Conservation (phyloP, 768 basidiomycete genomes). For the Collybiopsis confluens region DNA sequence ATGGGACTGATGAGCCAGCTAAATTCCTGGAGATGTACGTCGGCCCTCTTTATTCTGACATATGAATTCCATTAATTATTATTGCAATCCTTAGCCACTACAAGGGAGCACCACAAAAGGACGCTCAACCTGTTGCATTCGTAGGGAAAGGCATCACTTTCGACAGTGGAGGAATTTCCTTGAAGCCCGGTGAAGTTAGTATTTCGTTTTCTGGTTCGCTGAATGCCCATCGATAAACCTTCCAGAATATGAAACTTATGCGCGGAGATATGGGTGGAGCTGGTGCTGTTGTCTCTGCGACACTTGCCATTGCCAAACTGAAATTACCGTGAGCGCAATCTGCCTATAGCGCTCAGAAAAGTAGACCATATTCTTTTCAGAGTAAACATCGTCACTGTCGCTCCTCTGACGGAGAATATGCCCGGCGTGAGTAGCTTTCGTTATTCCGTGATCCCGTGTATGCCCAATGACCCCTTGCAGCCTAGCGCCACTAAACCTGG, state of each 20-base stretch:
- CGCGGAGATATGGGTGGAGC: conserved; percentile 91
- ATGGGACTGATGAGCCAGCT: conserved; percentile 77
- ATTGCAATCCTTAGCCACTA: conserved; percentile 55
- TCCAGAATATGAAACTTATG: conserved; percentile 78
- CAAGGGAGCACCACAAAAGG: conserved; percentile 59
- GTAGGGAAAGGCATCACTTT: conserved; percentile 92
- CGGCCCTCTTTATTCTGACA: conserved; percentile 1
- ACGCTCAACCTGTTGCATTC: conserved; percentile 61
- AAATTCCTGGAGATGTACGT: conserved; percentile 82
- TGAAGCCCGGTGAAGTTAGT: conserved; percentile 71
- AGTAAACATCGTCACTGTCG: conserved; percentile 68
- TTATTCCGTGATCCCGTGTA: conserved; percentile 11
- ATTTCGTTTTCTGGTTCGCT: neutral
- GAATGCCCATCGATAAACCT: neutral
- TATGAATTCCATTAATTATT: neutral
- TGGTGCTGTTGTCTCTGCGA: conserved; percentile 68
- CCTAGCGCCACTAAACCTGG: conserved; percentile 72
- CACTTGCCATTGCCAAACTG: conserved; percentile 77
- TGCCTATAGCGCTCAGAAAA: no score
- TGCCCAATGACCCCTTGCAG: neutral
- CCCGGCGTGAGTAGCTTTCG: conserved; percentile 49
- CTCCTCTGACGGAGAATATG: conserved; percentile 85
- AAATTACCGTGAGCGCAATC: conserved; percentile 59
- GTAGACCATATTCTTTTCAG: no score
- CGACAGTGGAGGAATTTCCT: conserved; percentile 82